A percentile compares a stretch with the other conserved stretches of the same genome.
Conservation (phyloP, 2,329 filamentous ascomycete species). For the Pseudogymnoascus sp. region DNA sequence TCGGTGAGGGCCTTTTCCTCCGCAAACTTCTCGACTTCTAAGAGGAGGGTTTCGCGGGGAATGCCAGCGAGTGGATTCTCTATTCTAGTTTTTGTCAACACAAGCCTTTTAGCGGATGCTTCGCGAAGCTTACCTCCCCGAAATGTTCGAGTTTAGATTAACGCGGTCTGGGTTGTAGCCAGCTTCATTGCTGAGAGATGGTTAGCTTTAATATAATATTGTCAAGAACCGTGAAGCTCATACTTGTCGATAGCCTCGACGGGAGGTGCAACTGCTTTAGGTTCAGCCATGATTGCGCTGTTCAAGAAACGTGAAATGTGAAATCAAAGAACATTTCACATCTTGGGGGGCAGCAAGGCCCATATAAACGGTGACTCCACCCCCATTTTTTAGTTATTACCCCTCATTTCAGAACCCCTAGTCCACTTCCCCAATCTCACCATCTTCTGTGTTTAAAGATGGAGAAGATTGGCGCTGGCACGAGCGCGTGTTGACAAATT, state of each 20-base stretch:
- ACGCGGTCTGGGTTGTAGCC: neutral
- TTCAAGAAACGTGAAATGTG: neutral
- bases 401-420: neutral
- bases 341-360: neutral
- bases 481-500: neutral
- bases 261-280: neutral
- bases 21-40: constrained; percentile 54
- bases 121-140: neutral
- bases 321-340: neutral
- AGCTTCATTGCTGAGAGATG: neutral
- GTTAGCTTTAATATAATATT: neutral
- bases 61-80: constrained; percentile 49
- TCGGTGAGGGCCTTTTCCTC: constrained; percentile 48
- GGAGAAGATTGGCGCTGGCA: neutral
- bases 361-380: neutral
- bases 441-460: neutral
- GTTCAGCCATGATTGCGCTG: neutral
- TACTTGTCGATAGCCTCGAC: neutral
- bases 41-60: constrained; percentile 39
- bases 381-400: neutral
- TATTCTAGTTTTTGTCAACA: constrained; percentile 32
- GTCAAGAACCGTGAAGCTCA: neutral
- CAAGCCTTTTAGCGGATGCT: neutral
- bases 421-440: neutral
- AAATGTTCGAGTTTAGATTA: neutral